Percentiles rank a stretch among this genome's conserved stretches.
Evolutionary conservation across 345 rosid species (phyloP).

Genomic region (Zanthoxylum bungeanum): DNA sequence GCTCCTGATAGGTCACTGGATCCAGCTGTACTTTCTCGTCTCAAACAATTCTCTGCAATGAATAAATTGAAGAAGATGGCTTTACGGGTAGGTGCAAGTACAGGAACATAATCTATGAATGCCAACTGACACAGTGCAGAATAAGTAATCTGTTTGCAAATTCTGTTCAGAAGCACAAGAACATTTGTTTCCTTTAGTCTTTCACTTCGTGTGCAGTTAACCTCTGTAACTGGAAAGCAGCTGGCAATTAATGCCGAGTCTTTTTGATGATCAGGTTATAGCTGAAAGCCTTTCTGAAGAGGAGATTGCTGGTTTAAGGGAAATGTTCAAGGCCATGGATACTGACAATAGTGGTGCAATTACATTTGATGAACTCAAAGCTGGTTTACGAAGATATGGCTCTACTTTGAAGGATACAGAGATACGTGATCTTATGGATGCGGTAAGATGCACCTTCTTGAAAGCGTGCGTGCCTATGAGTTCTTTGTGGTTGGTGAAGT

Average conservation of each 20-base stretch:
- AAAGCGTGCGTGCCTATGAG: conserved; percentile 1
- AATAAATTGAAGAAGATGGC: conserved; percentile 99
- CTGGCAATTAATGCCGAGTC: neutral
- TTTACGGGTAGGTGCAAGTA: conserved; percentile 63
- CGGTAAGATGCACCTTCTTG: conserved; percentile 49
- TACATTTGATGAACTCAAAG: conserved; percentile 96
- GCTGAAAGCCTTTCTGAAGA: conserved; percentile 99
- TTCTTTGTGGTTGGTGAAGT: neutral
- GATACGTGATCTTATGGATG: conserved; percentile 97
- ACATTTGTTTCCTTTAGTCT: neutral
- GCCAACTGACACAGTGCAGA: neutral
- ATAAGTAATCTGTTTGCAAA: neutral
- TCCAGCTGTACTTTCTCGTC: conserved; percentile 96
- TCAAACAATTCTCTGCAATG: conserved; percentile 97
- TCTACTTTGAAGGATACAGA: conserved; percentile 94
- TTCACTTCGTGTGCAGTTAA: neutral
- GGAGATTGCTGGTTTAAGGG: conserved; percentile 94
- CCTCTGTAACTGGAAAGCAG: neutral
- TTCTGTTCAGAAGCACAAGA: neutral
- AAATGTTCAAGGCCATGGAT: conserved; percentile 94
- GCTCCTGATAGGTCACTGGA: conserved; percentile 94
- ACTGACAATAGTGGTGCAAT: conserved; percentile 97
- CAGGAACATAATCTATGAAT: neutral
- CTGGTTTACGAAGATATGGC: conserved; percentile 93
- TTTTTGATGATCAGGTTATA: conserved; percentile 62